Evolutionary conservation across 306 rosid species (phyloP), one percentile per base, ranked within the genome.

Genomic region (Trifolium dubium): DNA sequence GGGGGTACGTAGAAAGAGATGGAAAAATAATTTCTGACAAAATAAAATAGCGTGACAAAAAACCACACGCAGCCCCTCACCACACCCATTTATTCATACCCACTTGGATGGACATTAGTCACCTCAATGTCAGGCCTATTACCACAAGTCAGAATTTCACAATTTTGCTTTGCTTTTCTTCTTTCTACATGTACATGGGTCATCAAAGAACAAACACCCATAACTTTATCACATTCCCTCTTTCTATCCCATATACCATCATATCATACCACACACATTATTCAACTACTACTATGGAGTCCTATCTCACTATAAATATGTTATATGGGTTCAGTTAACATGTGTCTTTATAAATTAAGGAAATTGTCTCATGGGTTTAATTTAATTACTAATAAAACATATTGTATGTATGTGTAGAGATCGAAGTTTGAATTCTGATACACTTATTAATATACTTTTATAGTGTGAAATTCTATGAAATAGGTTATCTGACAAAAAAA

Each of bases 21-120:
- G n/a, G n/a, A n/a, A n/a, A 37, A 37, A 44, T 44, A 56, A 56
- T 56, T 56, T 56, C 63, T 56, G 63, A 56, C 63, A 56, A 56
- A 56, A 56, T 28, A 56, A 56, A 56, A 23, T 23, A 18, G 60
- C 60, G 31, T 53, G 60, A 53, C 31, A 8, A 53, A 53, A 53
- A 82, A 82, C 78, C 88, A 82, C 85, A 80, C 80, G 80, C 89
- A 86, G 83, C 89, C 89, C 76, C 90, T 87, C 88, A 35, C 91
- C 91, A 79, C 87, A 49, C 90, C 96, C 95, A 87, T 83, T 80
- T 47, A 86, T 86, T 80, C 80, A 86, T 28, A 54, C 81, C 89
- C 96, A 92, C 81, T 85, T 85, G 91, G 85, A 84, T 86, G 91
- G 86, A 86, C 86, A 86, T 67, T 66, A 56, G 86, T 83, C 89